These are phyloP conservation scores for Verruconis gallopava DNA, from an alignment of 2,329 filamentous ascomycete species.

Conservation along the genomic window DNA sequence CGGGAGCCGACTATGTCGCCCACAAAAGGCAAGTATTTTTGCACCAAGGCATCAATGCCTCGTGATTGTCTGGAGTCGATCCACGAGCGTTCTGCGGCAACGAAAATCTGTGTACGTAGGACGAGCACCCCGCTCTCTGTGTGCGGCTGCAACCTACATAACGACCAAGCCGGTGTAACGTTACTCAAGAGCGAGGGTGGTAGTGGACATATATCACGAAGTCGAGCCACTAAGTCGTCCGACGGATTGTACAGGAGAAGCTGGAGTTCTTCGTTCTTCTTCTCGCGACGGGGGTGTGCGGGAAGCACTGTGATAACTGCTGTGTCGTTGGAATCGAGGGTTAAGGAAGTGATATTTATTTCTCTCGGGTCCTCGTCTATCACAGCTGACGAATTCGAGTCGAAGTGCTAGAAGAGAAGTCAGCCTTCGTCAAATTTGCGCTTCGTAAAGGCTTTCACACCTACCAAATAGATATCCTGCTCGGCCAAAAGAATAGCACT, in stretches of 20 bases:
- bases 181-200: not conserved
- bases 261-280: not conserved
- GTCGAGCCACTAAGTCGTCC: not conserved
- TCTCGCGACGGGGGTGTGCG: not conserved
- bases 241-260: not conserved
- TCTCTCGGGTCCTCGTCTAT: not conserved
- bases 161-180: not conserved
- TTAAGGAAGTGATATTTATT: not conserved
- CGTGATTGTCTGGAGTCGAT: not conserved
- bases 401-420: not conserved
- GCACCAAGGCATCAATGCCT: not conserved
- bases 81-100: not conserved
- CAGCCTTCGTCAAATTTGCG: not conserved
- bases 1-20: not conserved
- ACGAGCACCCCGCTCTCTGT: not conserved
- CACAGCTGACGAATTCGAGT: not conserved
- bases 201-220: not conserved
- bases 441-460: not conserved
- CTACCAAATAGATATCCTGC: not conserved
- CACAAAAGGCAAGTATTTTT: constrained; percentile 1
- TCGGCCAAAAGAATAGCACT: not conserved
- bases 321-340: not conserved
- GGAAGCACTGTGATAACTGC: not conserved
- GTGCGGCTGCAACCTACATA: not conserved
- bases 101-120: not conserved